A percentile compares a stretch with the other conserved stretches of the same genome.
These are phyloP conservation scores for Calendula officinalis DNA, from an alignment of 129 eudicot species.

Conservation along the genomic window DNA sequence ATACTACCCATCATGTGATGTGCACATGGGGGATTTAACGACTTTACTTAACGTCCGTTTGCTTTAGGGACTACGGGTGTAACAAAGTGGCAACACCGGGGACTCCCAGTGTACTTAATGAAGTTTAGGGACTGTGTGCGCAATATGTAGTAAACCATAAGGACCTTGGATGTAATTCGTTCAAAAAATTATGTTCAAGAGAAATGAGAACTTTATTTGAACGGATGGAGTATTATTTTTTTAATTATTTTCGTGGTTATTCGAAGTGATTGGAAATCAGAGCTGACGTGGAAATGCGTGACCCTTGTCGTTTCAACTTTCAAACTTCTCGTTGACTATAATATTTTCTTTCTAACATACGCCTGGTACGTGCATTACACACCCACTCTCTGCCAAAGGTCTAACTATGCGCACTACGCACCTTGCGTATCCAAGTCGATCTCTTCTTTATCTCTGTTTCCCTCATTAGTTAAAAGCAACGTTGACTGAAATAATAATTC, in stretches of 20 bases:
- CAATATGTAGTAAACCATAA: too few relatives aligned
- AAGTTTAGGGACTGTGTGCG: too few relatives aligned
- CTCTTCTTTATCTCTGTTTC: constrained; percentile 30
- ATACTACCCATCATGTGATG: too few relatives aligned
- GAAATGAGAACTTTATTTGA: too few relatives aligned
- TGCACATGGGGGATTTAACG: too few relatives aligned
- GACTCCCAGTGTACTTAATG: too few relatives aligned
- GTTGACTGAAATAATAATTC: constrained; percentile 35
- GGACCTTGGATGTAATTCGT: too few relatives aligned
- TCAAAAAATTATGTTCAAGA: too few relatives aligned
- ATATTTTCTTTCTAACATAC: constrained; percentile 31
- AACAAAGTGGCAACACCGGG: too few relatives aligned
- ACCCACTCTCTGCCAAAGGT: constrained; percentile 30
- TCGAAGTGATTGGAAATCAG: constrained; percentile 21
- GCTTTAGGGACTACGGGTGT: too few relatives aligned
- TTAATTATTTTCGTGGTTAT: background rate
- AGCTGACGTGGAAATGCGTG: constrained; percentile 40
- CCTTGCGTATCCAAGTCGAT: constrained; percentile 59
- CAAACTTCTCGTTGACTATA: constrained; percentile 47
- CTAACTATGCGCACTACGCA: constrained; percentile 54
- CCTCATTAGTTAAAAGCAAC: constrained; percentile 32
- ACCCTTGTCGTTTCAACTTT: constrained; percentile 40
- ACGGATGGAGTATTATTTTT: too few relatives aligned
- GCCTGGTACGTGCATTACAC: constrained; percentile 42
- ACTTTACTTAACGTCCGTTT: too few relatives aligned